Percentiles rank a stretch among this genome's conserved stretches.
These are phyloP conservation scores for Pontederia crassipes DNA, from an alignment of 176 grass and related monocot genomes.

Conservation along the genomic window DNA sequence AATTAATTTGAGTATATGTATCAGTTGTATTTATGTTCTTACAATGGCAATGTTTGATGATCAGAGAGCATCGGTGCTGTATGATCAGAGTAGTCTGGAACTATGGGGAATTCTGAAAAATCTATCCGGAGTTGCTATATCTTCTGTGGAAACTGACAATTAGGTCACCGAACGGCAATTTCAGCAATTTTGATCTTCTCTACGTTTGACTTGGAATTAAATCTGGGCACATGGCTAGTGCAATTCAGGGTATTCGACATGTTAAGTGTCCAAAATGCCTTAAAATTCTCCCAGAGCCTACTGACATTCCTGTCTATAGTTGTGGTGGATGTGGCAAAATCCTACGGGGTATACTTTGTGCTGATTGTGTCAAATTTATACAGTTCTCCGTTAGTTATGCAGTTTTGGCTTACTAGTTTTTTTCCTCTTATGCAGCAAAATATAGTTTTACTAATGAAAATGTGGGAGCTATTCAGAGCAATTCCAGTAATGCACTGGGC, in stretches of 20 bases:
- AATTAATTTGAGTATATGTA: too few relatives aligned
- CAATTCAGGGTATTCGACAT: slow-evolving; percentile 27
- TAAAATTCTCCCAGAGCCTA: slow-evolving; percentile 53
- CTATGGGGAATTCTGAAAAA: too few relatives aligned
- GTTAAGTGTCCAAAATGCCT: slow-evolving; percentile 82
- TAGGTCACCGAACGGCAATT: too few relatives aligned
- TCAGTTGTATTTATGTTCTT: too few relatives aligned
- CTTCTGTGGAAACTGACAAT: too few relatives aligned
- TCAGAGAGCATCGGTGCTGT: too few relatives aligned
- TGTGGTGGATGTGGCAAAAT: slow-evolving; percentile 57
- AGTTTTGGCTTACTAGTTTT: background rate
- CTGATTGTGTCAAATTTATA: background rate
- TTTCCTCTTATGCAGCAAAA: slow-evolving; percentile 50
- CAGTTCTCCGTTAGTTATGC: slow-evolving; percentile 5
- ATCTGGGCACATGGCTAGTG: slow-evolving; percentile 28
- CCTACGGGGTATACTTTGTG: slow-evolving; percentile 54
- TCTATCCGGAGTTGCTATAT: too few relatives aligned
- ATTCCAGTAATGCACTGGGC: too few relatives aligned
- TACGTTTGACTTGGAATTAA: too few relatives aligned
- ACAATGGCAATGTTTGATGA: too few relatives aligned
- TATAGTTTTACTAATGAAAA: slow-evolving; percentile 19
- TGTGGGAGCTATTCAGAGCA: slow-evolving; percentile 15
- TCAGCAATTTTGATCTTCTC: too few relatives aligned
- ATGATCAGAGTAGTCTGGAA: too few relatives aligned
- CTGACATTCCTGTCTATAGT: slow-evolving; percentile 41